Base-by-base conservation (phyloP, 225 moss, liverwort and hornwort species). In the Neckera pumila region DNA sequence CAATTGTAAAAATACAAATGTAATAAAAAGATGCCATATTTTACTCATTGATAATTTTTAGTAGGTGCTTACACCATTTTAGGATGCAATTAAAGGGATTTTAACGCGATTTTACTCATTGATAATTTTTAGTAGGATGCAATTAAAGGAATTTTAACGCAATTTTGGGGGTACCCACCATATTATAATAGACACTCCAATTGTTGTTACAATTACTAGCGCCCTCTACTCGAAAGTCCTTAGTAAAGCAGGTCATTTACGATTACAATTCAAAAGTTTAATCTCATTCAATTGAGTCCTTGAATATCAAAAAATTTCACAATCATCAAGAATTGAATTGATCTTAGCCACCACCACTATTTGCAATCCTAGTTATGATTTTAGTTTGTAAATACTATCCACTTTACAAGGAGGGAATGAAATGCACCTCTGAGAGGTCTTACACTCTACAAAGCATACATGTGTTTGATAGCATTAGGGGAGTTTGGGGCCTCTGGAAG, bases 341-440 rank as follows among this genome's bases (percentile, higher is more conserved):
- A 45, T 38, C 67, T 38, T 38, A 2, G 1, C 4, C 4, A 69
- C 69, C 3, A 69, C 38, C 18, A 22, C 13, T 38, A 3, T 38
- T 5, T 1, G 2, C 22, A 69, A 69, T 38, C 12, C 0, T 2
- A 1, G 1, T 4, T 69, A 7, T 69, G 13, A 23, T 69, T 38
- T 69, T 6, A 43, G 3, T 17, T 11, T 28, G 6, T 47, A 17
- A 47, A 47, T 3, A 30, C 0, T 73, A 0, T 45, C 11, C 1
- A 45, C 11, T 30, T 73, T 3, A 73, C 0, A 1, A 4, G 1
- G 5, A 10, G 0, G 1, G 0, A 45, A 73, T 30, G 11, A 45
- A 17, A 30, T 45, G 45, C 45, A 73, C 4, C 1, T 4, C 0
- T 0, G 2, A 73, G 2, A 17, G 10, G 11, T 0, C 1, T 73